Percentiles rank a stretch among this genome's conserved stretches.
Conservation (phyloP, 495 filamentous ascomycete genomes). For the Neurospora discreta region DNA sequence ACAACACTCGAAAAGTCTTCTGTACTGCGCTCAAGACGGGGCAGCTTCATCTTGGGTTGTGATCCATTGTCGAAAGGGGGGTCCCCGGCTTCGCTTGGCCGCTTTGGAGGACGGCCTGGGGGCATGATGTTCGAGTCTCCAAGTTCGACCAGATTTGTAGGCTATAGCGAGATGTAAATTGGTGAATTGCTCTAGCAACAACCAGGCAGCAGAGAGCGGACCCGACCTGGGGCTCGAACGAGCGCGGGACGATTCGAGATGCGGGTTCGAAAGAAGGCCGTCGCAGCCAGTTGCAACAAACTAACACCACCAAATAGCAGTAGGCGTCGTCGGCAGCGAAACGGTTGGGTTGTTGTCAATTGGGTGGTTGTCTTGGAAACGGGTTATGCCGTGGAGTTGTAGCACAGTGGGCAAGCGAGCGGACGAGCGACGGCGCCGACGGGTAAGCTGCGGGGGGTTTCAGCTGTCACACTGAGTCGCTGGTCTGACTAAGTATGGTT, state of each 20-base stretch:
- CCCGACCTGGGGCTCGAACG: background rate
- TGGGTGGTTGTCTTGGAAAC: background rate
- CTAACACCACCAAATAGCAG: too few species aligned
- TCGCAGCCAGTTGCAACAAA: background rate
- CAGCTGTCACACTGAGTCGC: background rate
- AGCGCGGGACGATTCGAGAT: background rate
- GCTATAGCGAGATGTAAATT: slow-evolving; percentile 2
- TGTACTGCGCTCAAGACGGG: slow-evolving; percentile 35
- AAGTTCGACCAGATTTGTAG: slow-evolving; percentile 14
- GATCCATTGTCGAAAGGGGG: slow-evolving; percentile 11
- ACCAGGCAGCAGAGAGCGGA: background rate
- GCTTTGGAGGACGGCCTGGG: slow-evolving; percentile 26
- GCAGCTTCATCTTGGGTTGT: slow-evolving; percentile 33
- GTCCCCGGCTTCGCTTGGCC: slow-evolving; percentile 28
- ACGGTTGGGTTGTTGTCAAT: background rate
- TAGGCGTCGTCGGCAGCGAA: background rate
- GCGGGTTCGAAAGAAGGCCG: background rate
- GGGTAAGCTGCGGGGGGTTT: background rate
- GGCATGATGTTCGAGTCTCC: slow-evolving; percentile 24
- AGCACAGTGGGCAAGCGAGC: background rate
- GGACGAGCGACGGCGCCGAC: background rate
- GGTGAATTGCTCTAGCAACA: background rate
- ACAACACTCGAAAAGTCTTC: slow-evolving; percentile 60
- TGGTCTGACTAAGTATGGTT: background rate
- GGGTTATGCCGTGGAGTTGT: background rate